Base-by-base conservation (phyloP, 192 early-diverging fungal species). In the Coemansia sp. region DNA sequence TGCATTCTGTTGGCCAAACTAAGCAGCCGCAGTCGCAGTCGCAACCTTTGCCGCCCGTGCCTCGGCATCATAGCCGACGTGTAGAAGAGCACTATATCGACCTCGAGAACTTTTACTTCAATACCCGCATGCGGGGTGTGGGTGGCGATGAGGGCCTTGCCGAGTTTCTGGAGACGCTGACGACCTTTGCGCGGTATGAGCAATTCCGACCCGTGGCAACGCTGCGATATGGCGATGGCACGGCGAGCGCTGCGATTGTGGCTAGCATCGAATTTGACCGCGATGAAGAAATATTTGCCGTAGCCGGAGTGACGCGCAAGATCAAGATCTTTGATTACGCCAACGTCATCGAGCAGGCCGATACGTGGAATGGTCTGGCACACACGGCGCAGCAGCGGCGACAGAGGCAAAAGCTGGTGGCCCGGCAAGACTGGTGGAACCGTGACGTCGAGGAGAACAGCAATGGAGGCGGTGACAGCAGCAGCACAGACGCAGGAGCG, bases 251-350 rank as follows among this genome's bases (percentile, higher is more conserved):
- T 0, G 92, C 91, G 1, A 96, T 99, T 67, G 93, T 99, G 3
- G 93, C 92, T 1, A 90, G 93, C 39, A 93, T 99, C 46, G 95
- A 95, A 74, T 97, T 99, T 85, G 93, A 96, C 78, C 84, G 89
- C 44, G 95, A 99, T 69, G 92, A 95, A 62, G 92, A 95, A 75
- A 91, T 90, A 46, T 96, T 99, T 87, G 97, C 95, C 1, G 92
- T 91, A 1, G 96, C 93, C 39, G 96, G 96, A 17, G 94, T 96
- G 2, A 93, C 91, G 6, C 89, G 89, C 63, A 93, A 94, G 64
- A 95, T 98, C 85, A 96, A 96, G 74, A 89, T 98, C 21, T 98
- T 89, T 77, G 94, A 96, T 37, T 96, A 90, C 72, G 85, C 78
- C 54, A 83, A 83, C 27, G 73, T 83, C 62, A 68, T 83, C 13